phyloP scores from a whole-genome alignment of 2,329 filamentous ascomycete species.

The Coniella vitis region DNA sequence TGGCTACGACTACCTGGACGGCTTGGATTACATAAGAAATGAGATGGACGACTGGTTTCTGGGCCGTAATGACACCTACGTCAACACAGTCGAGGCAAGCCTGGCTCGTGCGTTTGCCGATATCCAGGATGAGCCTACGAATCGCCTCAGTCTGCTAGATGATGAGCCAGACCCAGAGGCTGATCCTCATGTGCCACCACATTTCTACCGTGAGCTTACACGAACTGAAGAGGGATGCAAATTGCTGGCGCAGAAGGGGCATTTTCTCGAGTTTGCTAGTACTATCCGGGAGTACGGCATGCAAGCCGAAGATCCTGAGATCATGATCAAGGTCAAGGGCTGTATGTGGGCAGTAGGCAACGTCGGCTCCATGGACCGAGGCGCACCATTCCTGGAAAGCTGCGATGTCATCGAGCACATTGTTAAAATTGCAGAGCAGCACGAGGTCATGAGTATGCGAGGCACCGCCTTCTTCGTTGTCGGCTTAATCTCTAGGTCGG shows the following conservation, averaged over 20 bases:
- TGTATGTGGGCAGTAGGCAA: slow-evolving; percentile 98
- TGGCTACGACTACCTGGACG: slow-evolving; percentile 94
- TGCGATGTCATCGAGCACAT: slow-evolving; percentile 84
- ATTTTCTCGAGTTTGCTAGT: slow-evolving; percentile 87
- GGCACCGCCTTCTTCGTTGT: slow-evolving; percentile 96
- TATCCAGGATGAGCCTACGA: slow-evolving; percentile 50
- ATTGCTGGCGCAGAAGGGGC: slow-evolving; percentile 83
- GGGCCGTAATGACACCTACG: slow-evolving; percentile 93
- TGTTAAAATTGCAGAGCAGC: slow-evolving; percentile 78
- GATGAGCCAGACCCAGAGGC: slow-evolving; percentile 48
- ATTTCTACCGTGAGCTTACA: slow-evolving; percentile 94
- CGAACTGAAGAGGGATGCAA: slow-evolving; percentile 89
- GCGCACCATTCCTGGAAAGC: slow-evolving; percentile 86
- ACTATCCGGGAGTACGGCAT: slow-evolving; percentile 85
- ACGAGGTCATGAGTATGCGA: slow-evolving; percentile 84
- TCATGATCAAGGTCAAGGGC: slow-evolving; percentile 89
- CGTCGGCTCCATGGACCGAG: slow-evolving; percentile 95
- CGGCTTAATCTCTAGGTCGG: slow-evolving; percentile 83
- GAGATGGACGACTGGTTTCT: slow-evolving; percentile 99
- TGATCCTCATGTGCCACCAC: slow-evolving; percentile 73
- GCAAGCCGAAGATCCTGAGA: slow-evolving; percentile 77
- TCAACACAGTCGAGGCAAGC: slow-evolving; percentile 90
- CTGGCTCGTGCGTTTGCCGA: slow-evolving; percentile 78
- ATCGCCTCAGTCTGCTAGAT: slow-evolving; percentile 52
- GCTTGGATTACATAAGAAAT: slow-evolving; percentile 95